Evolutionary conservation across 768 basidiomycete genomes (phyloP), one percentile per base, ranked within the genome.

Genomic region (Rhodotorula babjevae): DNA sequence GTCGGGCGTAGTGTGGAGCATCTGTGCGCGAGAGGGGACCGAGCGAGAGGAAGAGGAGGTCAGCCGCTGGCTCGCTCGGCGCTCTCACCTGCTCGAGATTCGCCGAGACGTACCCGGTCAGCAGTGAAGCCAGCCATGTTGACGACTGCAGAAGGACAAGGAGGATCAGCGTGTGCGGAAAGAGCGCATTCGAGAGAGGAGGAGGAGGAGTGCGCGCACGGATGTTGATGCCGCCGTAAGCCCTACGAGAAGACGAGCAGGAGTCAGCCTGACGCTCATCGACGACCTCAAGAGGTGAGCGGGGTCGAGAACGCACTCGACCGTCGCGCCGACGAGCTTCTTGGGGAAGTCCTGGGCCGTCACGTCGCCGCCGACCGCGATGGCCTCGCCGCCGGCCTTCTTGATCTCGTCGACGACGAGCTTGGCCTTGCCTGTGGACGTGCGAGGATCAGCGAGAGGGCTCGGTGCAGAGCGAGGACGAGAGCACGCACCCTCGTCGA

Each of bases 151-250:
- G 10, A 40, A 16, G 1, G 47, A 3, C 19, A 9, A 9, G 47
- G 12, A 6, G 8, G 21, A 40, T 36, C 16, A 36, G 55, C 9
- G 4, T 7, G 2, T 42, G 46, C 92, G 84, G 65, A 92, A 57
- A 31, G 56, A 57, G 1, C 15, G 2, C 3, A 8, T 2, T 15
- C 9, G 16, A 57, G 25, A 18, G 21, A n/a, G n/a, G n/a, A n/a
- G n/a, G 21, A 7, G 19, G 40, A 40, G 15, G 19, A 2, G 9
- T 36, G 47, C 19, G 47, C 58, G 36, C 58, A 59, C 58, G 90
- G 79, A 92, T 90, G 81, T 93, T 91, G 62, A 93, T 87, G 79
- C 90, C 89, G 36, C 90, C 91, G 75, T 87, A 92, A 73, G 88
- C 87, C 70, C 89, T 91, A 78, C 29, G 36, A 59, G 25, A 11